These are phyloP conservation scores for Pythium brachiatum DNA, from an alignment of 352 stramenopile genomes.

Conservation along the genomic window DNA sequence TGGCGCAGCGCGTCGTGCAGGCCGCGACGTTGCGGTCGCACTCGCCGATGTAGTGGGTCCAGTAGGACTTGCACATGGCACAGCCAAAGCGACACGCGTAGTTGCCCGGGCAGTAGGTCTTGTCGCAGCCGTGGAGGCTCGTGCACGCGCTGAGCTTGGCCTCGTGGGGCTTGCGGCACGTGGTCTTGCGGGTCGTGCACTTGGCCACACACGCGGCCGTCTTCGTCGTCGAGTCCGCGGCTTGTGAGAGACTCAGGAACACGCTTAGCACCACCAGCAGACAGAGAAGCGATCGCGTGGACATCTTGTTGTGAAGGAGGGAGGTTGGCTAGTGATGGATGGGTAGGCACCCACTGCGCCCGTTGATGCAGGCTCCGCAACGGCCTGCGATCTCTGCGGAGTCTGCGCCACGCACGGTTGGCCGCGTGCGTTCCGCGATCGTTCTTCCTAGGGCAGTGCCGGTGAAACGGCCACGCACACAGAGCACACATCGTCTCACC, in stretches of 20 bases:
- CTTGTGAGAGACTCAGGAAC: neutral
- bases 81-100: slow-evolving; percentile 16
- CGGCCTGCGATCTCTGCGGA: neutral
- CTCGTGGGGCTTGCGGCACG: slow-evolving; percentile 6
- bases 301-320: neutral
- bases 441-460: neutral
- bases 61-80: slow-evolving; percentile 16
- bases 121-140: neutral
- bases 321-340: neutral
- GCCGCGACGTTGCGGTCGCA: slow-evolving; percentile 5
- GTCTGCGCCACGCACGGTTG: neutral
- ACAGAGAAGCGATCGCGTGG: neutral
- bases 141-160: slow-evolving; percentile 5
- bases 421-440: neutral
- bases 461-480: neutral
- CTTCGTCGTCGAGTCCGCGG: neutral
- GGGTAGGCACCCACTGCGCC: too few species aligned
- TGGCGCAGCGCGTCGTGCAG: slow-evolving; percentile 7
- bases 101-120: slow-evolving; percentile 10
- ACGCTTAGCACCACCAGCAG: neutral
- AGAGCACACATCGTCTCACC: neutral
- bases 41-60: slow-evolving; percentile 18
- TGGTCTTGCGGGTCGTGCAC: neutral
- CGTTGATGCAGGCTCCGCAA: too few species aligned
- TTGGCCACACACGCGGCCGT: neutral